Percentiles rank a stretch among this genome's conserved stretches.
phyloP scores from a whole-genome alignment of 179 eudicot species.

The Beta macrorhiza region DNA sequence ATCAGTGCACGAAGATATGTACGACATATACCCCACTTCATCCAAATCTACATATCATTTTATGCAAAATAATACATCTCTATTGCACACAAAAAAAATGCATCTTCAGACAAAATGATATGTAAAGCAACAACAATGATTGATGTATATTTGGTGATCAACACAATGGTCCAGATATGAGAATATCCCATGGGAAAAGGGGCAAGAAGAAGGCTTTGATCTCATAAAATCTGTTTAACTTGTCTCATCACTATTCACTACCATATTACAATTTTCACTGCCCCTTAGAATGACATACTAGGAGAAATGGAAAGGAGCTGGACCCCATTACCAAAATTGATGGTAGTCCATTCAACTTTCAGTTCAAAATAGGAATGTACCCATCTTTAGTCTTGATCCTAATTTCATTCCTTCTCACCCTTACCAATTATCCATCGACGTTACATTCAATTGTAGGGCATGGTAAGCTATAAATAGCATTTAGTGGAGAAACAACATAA shows the following conservation, averaged over 20 bases:
- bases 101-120: background rate
- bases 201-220: background rate
- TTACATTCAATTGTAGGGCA: background rate
- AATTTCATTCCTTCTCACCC: background rate
- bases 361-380: background rate
- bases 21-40: background rate
- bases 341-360: background rate
- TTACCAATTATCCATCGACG: background rate
- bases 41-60: background rate
- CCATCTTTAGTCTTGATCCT: background rate
- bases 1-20: background rate
- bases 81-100: background rate
- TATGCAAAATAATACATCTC: background rate
- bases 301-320: constrained; percentile 4
- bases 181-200: background rate
- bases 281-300: constrained; percentile 15
- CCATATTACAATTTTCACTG: background rate
- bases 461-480: background rate
- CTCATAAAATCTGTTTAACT: background rate
- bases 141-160: background rate
- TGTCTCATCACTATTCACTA: constrained; percentile 7
- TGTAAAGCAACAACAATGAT: background rate
- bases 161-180: background rate
- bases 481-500: background rate
- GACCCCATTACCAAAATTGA: constrained; percentile 13